Conservation (phyloP, 441 rosid genomes). For the Rhodomyrtus psidioides region DNA sequence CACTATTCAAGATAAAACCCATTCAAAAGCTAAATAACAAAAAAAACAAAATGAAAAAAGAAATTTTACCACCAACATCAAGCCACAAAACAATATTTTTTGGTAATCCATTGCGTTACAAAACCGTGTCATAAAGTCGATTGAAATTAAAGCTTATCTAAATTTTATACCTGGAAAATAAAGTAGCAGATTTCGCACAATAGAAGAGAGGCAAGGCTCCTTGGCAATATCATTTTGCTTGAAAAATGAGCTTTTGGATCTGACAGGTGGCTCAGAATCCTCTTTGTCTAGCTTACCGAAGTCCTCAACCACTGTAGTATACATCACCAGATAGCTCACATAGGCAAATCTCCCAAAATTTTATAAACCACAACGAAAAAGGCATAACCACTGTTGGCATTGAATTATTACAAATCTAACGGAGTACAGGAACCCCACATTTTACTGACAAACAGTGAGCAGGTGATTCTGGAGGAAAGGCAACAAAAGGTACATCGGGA, state of each 20-base stretch:
- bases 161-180: conserved; percentile 67
- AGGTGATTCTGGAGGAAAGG: neutral
- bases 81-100: neutral
- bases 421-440: neutral
- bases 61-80: neutral
- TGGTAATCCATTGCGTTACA: neutral
- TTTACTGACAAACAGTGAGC: neutral
- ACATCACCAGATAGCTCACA: conserved; percentile 1
- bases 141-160: conserved; percentile 7
- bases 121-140: neutral
- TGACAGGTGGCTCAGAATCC: conserved; percentile 19
- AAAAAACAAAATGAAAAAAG: neutral
- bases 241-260: conserved; percentile 27
- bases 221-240: conserved; percentile 46
- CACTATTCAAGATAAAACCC: neutral
- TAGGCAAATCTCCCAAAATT: neutral
- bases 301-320: conserved; percentile 51
- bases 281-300: conserved; percentile 23
- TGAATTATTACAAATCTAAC: neutral
- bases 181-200: conserved; percentile 56
- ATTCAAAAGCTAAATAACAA: neutral
- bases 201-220: conserved; percentile 46
- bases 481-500: neutral
- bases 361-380: neutral
- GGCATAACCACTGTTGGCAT: neutral